These are phyloP conservation scores for Cladophialophora exuberans DNA, from an alignment of 2,329 filamentous ascomycete species.

Conservation along the genomic window DNA sequence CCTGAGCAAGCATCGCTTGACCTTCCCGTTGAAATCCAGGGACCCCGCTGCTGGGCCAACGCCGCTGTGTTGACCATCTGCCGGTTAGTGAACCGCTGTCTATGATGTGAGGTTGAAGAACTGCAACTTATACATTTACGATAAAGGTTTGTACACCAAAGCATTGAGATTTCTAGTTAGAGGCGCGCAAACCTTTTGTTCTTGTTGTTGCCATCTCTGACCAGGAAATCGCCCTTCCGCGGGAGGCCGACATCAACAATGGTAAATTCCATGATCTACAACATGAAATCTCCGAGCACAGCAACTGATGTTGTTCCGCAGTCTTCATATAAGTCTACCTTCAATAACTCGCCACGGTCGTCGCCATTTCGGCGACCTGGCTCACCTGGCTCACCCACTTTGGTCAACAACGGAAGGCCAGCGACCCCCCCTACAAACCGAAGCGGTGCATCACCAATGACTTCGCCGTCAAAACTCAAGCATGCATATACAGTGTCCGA, in stretches of 20 bases:
- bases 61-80: background rate
- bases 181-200: too few species aligned
- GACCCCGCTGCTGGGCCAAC: conserved; percentile 13
- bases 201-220: too few species aligned
- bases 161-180: background rate
- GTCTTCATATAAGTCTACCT: conserved; percentile 40
- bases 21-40: background rate
- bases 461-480: conserved; percentile 52
- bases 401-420: conserved; percentile 48
- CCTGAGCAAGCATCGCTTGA: background rate
- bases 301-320: conserved; percentile 13
- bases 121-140: background rate
- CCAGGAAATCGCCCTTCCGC: too few species aligned
- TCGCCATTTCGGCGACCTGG: conserved; percentile 72
- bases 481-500: conserved; percentile 50
- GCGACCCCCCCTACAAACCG: conserved; percentile 52
- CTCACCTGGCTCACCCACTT: conserved; percentile 64
- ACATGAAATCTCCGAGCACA: background rate
- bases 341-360: conserved; percentile 69
- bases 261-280: conserved; percentile 12
- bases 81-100: too few species aligned
- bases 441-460: conserved; percentile 44
- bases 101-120: too few species aligned
- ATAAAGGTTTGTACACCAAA: background rate
- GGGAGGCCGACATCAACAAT: conserved; percentile 7